A percentile compares a stretch with the other conserved stretches of the same genome.
Evolutionary conservation across 2,329 filamentous ascomycete genomes (phyloP).

Genomic region (Paramyrothecium sp.): DNA sequence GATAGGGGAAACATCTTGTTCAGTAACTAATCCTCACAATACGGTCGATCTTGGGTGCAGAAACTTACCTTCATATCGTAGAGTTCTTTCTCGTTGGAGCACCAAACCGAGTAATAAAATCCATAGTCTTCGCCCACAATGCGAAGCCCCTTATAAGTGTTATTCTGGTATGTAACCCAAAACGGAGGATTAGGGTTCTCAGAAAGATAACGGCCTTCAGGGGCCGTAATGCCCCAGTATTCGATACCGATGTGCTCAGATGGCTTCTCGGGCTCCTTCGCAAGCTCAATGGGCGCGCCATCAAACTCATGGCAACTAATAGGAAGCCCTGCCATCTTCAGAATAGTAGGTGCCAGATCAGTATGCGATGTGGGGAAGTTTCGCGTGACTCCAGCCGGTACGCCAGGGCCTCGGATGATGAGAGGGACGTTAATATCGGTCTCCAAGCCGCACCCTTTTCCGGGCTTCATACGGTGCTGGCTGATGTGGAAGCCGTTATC

Average conservation of each 20-base stretch:
- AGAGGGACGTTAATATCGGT: constrained; percentile 52
- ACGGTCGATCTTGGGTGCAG: not conserved
- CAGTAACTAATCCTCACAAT: not conserved
- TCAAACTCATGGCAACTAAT: constrained; percentile 44
- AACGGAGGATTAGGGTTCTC: not conserved
- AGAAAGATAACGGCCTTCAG: constrained; percentile 22
- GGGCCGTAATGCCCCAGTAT: constrained; percentile 40
- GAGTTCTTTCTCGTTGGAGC: constrained; percentile 43
- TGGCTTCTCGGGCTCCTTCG: constrained; percentile 15
- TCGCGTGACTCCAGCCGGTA: constrained; percentile 28
- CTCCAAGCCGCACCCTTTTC: constrained; percentile 51
- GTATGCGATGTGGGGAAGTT: constrained; percentile 13
- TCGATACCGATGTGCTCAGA: constrained; percentile 51
- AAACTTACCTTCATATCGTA: constrained; percentile 46
- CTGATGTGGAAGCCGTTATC: constrained; percentile 55
- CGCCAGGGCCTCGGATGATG: constrained; percentile 46
- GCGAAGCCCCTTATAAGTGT: constrained; percentile 53
- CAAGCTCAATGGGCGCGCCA: constrained; percentile 41
- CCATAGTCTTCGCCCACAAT: constrained; percentile 45
- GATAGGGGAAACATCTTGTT: not conserved
- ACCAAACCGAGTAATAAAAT: constrained; percentile 56
- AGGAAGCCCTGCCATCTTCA: constrained; percentile 31
- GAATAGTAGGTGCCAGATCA: constrained; percentile 53
- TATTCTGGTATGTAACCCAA: constrained; percentile 28
- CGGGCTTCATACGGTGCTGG: constrained; percentile 50